Conservation (phyloP, 306 rosid species). For the Neltuma alba region DNA sequence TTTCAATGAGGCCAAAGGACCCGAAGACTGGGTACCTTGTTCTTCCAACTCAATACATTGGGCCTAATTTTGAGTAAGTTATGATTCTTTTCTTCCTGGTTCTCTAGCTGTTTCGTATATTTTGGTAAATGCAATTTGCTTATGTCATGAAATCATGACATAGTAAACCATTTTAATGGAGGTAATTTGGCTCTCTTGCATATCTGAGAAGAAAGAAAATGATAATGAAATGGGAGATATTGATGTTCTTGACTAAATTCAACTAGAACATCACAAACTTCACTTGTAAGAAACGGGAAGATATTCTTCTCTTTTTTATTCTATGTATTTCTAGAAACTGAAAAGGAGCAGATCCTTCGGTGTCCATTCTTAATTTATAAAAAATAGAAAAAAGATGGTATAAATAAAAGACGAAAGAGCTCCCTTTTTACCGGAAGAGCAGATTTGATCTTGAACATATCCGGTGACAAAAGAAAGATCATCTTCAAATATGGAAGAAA, state of each 20-base stretch:
- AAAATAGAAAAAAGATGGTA: background rate
- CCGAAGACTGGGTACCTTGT: constrained; percentile 41
- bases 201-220: background rate
- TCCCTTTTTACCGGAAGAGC: constrained; percentile 6
- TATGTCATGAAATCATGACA: background rate
- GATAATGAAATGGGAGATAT: background rate
- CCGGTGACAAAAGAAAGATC: background rate
- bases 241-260: background rate
- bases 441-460: constrained; percentile 11
- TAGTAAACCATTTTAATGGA: background rate
- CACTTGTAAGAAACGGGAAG: background rate
- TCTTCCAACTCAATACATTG: constrained; percentile 53
- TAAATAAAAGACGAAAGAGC: background rate
- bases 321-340: constrained; percentile 10
- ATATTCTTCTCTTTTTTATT: background rate
- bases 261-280: background rate
- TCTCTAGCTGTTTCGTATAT: background rate
- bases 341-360: too few relatives aligned
- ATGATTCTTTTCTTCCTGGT: background rate
- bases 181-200: background rate
- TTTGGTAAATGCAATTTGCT: background rate
- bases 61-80: constrained; percentile 78
- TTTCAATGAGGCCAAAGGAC: constrained; percentile 71
- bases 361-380: background rate
- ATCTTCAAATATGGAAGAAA: constrained; percentile 10